Evolutionary conservation across 257 asterid genomes (phyloP).

Genomic region (Linaria vulgaris): DNA sequence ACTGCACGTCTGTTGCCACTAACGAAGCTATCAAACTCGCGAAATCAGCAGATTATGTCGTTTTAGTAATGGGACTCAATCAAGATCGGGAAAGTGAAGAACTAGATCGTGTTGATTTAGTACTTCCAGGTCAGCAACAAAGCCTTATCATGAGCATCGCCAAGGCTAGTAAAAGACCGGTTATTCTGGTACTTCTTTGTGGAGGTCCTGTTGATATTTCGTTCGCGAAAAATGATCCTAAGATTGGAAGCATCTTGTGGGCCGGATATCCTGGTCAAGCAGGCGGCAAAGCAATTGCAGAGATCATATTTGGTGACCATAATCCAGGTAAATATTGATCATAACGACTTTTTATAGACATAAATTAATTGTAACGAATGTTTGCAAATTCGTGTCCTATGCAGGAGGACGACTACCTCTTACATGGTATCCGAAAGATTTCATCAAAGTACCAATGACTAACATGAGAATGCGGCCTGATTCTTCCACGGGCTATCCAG

Average conservation of each 20-base stretch:
- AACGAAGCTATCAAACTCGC: constrained; percentile 35
- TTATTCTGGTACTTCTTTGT: constrained; percentile 52
- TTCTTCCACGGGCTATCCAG: constrained; percentile 57
- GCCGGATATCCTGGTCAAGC: constrained; percentile 83
- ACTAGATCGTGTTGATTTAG: constrained; percentile 54
- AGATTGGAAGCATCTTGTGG: constrained; percentile 70
- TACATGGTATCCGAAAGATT: constrained; percentile 79
- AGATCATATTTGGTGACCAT: constrained; percentile 69
- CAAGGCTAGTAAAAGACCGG: constrained; percentile 52
- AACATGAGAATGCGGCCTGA: constrained; percentile 77
- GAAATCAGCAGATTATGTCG: constrained; percentile 45
- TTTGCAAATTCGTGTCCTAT: constrained; percentile 10
- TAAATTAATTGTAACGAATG: background rate
- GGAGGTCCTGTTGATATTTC: constrained; percentile 80
- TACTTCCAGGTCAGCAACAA: constrained; percentile 61
- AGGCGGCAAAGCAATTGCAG: constrained; percentile 72
- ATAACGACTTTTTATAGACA: background rate
- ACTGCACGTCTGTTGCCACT: constrained; percentile 38
- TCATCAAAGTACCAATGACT: constrained; percentile 60
- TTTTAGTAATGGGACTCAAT: constrained; percentile 67
- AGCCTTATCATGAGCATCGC: constrained; percentile 42
- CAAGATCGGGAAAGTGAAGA: constrained; percentile 59
- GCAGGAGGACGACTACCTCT: constrained; percentile 72
- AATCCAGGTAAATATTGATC: constrained; percentile 59
- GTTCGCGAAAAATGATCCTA: constrained; percentile 54